Conservation (phyloP, 371 early-diverging fungal species). For the Mortierella polycephala region DNA sequence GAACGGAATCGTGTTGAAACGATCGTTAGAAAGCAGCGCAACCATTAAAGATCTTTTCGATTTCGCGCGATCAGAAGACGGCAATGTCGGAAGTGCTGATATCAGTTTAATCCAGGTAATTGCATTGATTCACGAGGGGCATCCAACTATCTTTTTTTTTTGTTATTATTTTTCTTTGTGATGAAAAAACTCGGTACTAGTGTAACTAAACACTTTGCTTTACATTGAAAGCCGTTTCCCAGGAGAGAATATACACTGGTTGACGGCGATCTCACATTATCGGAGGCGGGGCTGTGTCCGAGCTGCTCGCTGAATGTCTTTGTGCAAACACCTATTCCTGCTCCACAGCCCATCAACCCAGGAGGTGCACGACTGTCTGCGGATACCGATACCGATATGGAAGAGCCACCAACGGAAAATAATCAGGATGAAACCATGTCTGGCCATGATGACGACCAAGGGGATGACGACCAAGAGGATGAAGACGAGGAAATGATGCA, state of each 20-base stretch:
- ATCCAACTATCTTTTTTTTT: neutral
- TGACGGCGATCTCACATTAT: slow-evolving; percentile 27
- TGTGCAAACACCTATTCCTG: slow-evolving; percentile 35
- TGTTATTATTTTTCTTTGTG: neutral
- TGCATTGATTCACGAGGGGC: neutral
- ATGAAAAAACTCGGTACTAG: too few relatives aligned
- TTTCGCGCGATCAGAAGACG: slow-evolving; percentile 32
- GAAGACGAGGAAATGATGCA: slow-evolving; percentile 38
- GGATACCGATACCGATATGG: slow-evolving; percentile 24
- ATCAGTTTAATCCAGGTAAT: slow-evolving; percentile 48
- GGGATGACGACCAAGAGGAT: slow-evolving; percentile 11
- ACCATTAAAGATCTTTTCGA: slow-evolving; percentile 35
- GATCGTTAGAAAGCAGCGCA: slow-evolving; percentile 18
- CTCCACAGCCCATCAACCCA: slow-evolving; percentile 42
- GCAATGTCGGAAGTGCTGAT: slow-evolving; percentile 39
- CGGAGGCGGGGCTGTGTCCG: slow-evolving; percentile 30
- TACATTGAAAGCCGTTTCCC: slow-evolving; percentile 38
- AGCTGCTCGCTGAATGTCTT: slow-evolving; percentile 52
- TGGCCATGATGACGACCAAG: slow-evolving; percentile 6
- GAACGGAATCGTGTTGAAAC: slow-evolving; percentile 37
- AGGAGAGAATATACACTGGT: slow-evolving; percentile 32
- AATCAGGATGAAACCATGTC: slow-evolving; percentile 6
- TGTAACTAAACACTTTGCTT: neutral
- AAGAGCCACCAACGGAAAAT: slow-evolving; percentile 15
- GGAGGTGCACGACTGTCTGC: slow-evolving; percentile 30